phyloP scores from a whole-genome alignment of 108 stramenopile genomes.

The Skeletonema tropicum region DNA sequence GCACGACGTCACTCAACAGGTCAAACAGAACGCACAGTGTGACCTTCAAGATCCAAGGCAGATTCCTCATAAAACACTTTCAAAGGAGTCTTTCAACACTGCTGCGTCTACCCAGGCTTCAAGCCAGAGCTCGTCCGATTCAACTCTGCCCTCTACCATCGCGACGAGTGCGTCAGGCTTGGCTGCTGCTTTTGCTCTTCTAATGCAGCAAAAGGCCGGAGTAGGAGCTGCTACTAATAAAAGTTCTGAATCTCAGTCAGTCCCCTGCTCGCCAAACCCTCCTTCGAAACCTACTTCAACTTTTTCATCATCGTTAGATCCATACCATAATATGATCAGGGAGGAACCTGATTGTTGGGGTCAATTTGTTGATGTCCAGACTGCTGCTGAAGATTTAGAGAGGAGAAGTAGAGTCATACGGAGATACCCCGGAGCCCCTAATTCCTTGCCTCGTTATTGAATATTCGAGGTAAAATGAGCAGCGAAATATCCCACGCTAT shows the following conservation, averaged over 20 bases:
- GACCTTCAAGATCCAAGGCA: background rate
- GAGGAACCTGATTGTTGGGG: slow-evolving; percentile 5
- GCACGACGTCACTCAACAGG: background rate
- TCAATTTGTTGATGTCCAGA: background rate
- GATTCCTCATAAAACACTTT: background rate
- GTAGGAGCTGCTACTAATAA: background rate
- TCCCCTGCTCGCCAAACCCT: too few species aligned
- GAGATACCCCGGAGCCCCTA: background rate
- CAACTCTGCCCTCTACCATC: background rate
- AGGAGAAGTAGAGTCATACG: background rate
- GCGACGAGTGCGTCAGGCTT: background rate
- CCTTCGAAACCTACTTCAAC: background rate
- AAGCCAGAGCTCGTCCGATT: background rate
- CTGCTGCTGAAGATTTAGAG: background rate
- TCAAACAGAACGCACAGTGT: background rate
- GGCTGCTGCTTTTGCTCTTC: background rate
- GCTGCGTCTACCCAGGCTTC: background rate
- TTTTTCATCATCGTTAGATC: background rate
- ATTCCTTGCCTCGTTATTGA: slow-evolving; percentile 1
- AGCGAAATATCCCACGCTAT: background rate
- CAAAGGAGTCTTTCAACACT: background rate
- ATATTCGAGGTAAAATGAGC: background rate
- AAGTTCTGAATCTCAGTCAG: background rate
- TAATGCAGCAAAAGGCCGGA: background rate
- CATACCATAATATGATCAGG: background rate